Evolutionary conservation across 2,329 filamentous ascomycete species (phyloP), one percentile per base, ranked within the genome.

Genomic region (Epicoccum nigrum): DNA sequence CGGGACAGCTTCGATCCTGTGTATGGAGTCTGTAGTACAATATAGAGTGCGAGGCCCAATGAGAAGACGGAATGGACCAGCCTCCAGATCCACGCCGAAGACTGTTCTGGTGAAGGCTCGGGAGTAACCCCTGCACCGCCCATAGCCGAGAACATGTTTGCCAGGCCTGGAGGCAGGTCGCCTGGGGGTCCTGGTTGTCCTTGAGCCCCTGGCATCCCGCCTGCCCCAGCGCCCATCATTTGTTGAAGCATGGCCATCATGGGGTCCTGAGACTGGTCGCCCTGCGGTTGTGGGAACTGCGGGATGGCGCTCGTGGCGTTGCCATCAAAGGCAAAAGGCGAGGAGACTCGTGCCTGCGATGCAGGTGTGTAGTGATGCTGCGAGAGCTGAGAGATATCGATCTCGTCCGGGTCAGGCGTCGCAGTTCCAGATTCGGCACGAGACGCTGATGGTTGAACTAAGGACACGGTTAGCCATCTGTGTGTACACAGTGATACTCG

Each of bases 361-460:
- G 76, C 73, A 1, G 86, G 86, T 27, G 81, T 74, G 73, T 88
- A 89, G 73, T 81, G 86, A 74, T 89, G 87, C 58, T 87, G 75
- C n/a, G 87, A 89, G 60, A 93, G 87, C 58, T 87, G 75, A n/a
- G 87, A 89, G 60, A 93, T 91, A 70, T 92, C 89, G 57, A 90
- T 82, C 71, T 92, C 89, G 4, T 86, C 88, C 5, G 89, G 89
- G 49, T 80, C 84, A 63, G 74, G 68, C n/a, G 67, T 68, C n/a
- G 64, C 63, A 17, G 65, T 65, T n/a, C 61, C 58, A 42, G 67
- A 61, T n/a, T 55, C 47, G 30, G 57, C 51, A 48, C 44, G 50
- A 49, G 63, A 51, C 21, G 54, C 55, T 30, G 63, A 56, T 13
- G 66, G 59, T 45, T 66, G 57, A 37, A 60, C 64, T 66, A 48